Base-by-base conservation (phyloP, 2,329 filamentous ascomycete species). In the Celoporthe dispersa region DNA sequence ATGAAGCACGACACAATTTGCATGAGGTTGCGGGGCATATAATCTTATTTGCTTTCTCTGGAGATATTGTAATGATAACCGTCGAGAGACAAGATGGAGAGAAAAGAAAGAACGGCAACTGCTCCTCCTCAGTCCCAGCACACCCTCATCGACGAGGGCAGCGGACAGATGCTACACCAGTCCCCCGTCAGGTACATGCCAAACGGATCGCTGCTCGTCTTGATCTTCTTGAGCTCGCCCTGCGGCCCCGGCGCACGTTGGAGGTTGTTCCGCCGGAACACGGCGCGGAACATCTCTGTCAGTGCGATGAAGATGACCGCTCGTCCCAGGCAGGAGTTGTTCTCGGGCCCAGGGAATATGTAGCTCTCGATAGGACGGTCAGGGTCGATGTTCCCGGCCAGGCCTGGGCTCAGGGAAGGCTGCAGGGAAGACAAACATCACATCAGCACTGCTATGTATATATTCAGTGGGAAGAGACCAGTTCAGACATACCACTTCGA, bases 211-310 rank as follows among this genome's bases (percentile, higher is more conserved):
- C 84, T 87, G 0, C 83, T 81, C 11, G 84, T 82, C 0, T 82
- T 79, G 1, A 93, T 83, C 81, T 88, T 91, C 83, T 92, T 92
- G 73, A 94, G 78, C 76, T 88, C 81, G 0, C 92, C 92, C 79
- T 91, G 88, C 0, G 86, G 80, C 0, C 92, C 92, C 0, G 87
- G 81, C 0, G 87, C 89, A 39, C 89, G 84, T 7, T 88, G 82
- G 14, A 94, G 77, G 67, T 88, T 89, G 73, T 86, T 84, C 74
- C 88, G 82, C 70, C 84, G 81, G 75, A 91, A 91, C 1, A 93
- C 80, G 0, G 87, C 86, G 63, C 91, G 87, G 78, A 94, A 86
- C 83, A 93, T 90, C 73, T 90, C 87, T 0, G 88, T 87, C 70
- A 94, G 80, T 0, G 88, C 90, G 1, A 88, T 83, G 72, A 89